Evolutionary conservation across 176 grass and related monocot species (phyloP).

Genomic region (Hordeum vulgare): DNA sequence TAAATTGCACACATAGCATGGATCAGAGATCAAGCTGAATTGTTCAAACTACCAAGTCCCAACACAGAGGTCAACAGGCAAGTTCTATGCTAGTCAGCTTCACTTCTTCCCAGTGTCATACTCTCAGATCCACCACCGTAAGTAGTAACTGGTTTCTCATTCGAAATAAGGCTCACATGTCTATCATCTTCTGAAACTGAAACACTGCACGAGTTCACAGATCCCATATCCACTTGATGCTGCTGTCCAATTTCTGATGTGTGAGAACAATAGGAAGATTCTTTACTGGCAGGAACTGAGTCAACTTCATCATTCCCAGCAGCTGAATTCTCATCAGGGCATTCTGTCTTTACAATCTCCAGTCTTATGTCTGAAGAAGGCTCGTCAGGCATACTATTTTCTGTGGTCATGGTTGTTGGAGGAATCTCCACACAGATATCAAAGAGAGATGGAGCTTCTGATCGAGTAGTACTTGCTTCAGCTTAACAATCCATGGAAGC

Average conservation of each 20-base stretch:
- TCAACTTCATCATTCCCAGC: slow-evolving; percentile 2
- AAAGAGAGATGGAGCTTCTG: slow-evolving; percentile 31
- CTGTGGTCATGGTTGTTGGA: background rate
- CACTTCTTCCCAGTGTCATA: background rate
- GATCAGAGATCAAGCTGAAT: background rate
- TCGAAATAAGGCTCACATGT: background rate
- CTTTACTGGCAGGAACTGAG: background rate
- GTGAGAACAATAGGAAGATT: background rate
- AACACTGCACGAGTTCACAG: background rate
- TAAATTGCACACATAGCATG: background rate
- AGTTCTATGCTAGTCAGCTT: background rate
- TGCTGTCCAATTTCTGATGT: background rate
- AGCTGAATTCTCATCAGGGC: slow-evolving; percentile 6
- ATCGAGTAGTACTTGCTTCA: slow-evolving; percentile 3
- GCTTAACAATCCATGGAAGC: background rate
- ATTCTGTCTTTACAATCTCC: background rate
- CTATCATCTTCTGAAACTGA: background rate
- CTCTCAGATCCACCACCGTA: background rate
- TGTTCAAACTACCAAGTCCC: background rate
- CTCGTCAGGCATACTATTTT: background rate
- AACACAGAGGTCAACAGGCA: background rate
- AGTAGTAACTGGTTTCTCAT: background rate
- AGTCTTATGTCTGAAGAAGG: background rate
- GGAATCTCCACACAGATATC: slow-evolving; percentile 23
- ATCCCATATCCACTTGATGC: background rate